Percentiles rank a stretch among this genome's conserved stretches.
Conservation (phyloP, 148 eudicot species). For the Vaccinium corymbosum region DNA sequence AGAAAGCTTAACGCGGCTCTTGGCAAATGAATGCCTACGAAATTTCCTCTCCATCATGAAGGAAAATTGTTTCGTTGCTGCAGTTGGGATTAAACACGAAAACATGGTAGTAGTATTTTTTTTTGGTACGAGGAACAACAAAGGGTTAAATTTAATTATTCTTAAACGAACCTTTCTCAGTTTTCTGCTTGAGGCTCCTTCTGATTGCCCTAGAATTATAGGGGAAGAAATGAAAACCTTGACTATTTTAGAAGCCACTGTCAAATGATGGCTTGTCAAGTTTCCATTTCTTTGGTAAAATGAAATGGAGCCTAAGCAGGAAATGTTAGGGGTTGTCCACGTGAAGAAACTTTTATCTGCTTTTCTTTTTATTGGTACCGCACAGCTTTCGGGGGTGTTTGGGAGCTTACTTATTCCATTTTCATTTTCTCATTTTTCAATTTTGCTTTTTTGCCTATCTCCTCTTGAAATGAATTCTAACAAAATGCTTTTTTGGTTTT, state of each 20-base stretch:
- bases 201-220: background rate
- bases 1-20: background rate
- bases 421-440: too few species aligned
- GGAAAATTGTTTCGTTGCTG: slow-evolving; percentile 7
- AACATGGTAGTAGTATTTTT: background rate
- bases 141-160: background rate
- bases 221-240: slow-evolving; percentile 10
- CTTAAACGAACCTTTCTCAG: background rate
- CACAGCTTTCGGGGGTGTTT: too few species aligned
- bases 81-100: slow-evolving; percentile 11
- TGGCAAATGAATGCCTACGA: background rate
- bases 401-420: too few species aligned
- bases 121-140: background rate
- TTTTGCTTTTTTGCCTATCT: too few species aligned
- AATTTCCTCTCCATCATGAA: background rate
- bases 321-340: background rate
- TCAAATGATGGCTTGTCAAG: background rate
- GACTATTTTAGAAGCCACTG: background rate
- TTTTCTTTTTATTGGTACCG: background rate
- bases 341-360: background rate
- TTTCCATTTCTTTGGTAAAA: background rate
- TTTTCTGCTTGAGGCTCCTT: slow-evolving; percentile 2
- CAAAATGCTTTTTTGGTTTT: too few species aligned
- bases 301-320: background rate
- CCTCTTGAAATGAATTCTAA: too few species aligned